Conservation (phyloP, 106 monocot species). For the Apostasia ramifera region DNA sequence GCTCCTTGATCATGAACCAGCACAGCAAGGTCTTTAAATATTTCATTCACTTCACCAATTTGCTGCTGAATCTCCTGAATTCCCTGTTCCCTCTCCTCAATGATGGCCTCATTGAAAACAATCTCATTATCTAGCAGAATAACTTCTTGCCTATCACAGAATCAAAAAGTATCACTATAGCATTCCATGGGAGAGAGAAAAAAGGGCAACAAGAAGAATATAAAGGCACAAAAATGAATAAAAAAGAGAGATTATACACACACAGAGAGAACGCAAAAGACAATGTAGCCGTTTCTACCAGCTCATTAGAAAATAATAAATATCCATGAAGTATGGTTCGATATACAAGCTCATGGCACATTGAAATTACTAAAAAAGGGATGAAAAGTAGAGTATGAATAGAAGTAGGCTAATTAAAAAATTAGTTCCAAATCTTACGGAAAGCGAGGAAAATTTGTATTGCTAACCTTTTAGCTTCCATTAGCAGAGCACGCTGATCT, state of each 20-base stretch:
- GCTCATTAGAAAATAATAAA: no score
- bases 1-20: constrained; percentile 77
- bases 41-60: constrained; percentile 86
- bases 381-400: neutral
- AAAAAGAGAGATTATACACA: no score
- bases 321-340: no score
- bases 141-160: constrained; percentile 49
- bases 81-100: constrained; percentile 90
- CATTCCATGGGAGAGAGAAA: neutral
- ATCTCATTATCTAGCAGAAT: constrained; percentile 71
- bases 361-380: no score
- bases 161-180: neutral
- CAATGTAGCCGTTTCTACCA: no score
- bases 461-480: constrained; percentile 51
- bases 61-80: constrained; percentile 85
- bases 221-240: no score
- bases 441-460: no score
- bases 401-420: no score
- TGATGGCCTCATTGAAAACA: constrained; percentile 86
- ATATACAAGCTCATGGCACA: no score
- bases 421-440: no score
- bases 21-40: constrained; percentile 79
- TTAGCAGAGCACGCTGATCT: constrained; percentile 41
- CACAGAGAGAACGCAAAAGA: no score
- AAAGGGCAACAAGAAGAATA: no score